Conservation (phyloP, 257 asterid genomes). For the Lycium barbarum region DNA sequence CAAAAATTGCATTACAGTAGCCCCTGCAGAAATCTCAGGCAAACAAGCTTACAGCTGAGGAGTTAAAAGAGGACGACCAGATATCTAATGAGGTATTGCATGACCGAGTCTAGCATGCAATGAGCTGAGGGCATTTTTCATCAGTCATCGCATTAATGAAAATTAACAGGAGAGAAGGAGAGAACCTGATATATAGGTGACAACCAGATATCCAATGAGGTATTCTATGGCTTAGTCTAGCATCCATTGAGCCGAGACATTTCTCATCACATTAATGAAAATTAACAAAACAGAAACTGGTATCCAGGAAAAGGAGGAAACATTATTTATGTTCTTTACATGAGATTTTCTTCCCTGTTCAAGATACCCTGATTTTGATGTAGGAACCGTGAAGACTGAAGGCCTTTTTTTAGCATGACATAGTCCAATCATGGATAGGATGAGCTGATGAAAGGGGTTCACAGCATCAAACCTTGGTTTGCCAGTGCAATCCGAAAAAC, state of each 20-base stretch:
- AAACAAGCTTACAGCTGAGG: background rate
- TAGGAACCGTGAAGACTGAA: background rate
- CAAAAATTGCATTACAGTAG: background rate
- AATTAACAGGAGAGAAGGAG: constrained; percentile 8
- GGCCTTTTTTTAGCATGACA: background rate
- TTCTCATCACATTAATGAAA: background rate
- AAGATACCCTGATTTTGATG: constrained; percentile 4
- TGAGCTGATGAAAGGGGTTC: background rate
- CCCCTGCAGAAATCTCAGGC: constrained; percentile 5
- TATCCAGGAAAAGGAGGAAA: constrained; percentile 9
- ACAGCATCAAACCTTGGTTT: constrained; percentile 25
- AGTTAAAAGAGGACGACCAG: background rate
- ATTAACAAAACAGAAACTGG: background rate
- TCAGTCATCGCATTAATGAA: background rate
- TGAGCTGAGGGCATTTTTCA: background rate
- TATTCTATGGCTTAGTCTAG: background rate
- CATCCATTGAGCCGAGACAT: too few species aligned
- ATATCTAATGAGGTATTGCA: background rate
- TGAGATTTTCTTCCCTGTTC: background rate
- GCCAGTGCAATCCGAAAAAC: constrained; percentile 33
- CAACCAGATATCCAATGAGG: background rate
- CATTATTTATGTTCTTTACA: background rate
- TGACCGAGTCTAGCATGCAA: background rate
- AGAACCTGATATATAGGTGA: background rate
- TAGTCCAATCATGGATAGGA: background rate